Conservation (phyloP, 345 rosid species). For the Salix udensis region DNA sequence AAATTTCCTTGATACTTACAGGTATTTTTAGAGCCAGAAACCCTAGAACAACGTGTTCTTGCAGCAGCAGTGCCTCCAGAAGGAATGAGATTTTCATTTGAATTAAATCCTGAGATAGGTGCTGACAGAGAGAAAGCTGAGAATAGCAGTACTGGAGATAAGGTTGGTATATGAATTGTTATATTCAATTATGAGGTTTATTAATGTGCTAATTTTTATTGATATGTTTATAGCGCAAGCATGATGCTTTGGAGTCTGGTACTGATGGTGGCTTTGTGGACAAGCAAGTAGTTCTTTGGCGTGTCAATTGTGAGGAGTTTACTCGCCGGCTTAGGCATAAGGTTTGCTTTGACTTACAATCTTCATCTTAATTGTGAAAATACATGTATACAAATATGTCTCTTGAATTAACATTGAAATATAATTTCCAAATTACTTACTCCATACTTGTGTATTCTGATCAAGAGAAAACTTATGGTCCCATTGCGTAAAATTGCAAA, state of each 20-base stretch:
- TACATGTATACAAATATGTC: neutral
- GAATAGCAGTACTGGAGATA: conserved; percentile 39
- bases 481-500: neutral
- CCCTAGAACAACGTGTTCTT: conserved; percentile 61
- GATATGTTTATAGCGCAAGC: conserved; percentile 49
- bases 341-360: conserved; percentile 39
- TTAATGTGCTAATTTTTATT: conserved; percentile 15
- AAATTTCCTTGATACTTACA: conserved; percentile 14
- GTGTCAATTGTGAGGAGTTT: conserved; percentile 81
- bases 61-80: conserved; percentile 70
- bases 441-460: neutral
- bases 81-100: conserved; percentile 54
- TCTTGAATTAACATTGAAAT: too few species aligned
- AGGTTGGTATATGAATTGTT: conserved; percentile 45
- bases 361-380: too few species aligned
- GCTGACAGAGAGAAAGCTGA: conserved; percentile 29
- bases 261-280: conserved; percentile 23
- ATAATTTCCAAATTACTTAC: neutral
- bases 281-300: conserved; percentile 55
- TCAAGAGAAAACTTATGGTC: neutral
- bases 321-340: conserved; percentile 66
- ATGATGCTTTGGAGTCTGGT: conserved; percentile 37
- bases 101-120: conserved; percentile 26
- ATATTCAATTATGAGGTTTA: conserved; percentile 9
- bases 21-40: conserved; percentile 42